Evolutionary conservation across 1,284 basidiomycete genomes (phyloP), one percentile per base, ranked within the genome.

Genomic region (Laetiporus sulphureus): DNA sequence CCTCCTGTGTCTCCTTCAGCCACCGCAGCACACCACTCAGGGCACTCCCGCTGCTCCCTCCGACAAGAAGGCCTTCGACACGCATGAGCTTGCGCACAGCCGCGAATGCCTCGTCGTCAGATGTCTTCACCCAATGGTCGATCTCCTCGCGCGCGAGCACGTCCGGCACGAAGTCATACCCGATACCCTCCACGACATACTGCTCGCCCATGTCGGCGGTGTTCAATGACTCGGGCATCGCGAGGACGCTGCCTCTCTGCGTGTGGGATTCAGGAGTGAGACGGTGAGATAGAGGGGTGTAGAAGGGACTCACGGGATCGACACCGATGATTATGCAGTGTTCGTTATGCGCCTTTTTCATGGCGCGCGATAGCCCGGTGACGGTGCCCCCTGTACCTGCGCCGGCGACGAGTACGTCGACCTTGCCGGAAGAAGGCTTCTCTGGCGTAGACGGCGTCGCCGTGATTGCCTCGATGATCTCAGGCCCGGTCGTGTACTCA

Each of bases 341-440:
- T 22, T 74, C 64, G 56, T 89, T 89, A 55, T 89, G 84, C 3
- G 61, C 67, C 56, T 83, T 85, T 66, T 90, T 88, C 56, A 97
- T 70, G 1, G 87, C 90, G 24, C 82, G 74, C 5, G 91, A 86
- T 21, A 94, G 64, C 3, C 95, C 95, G 15, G 88, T 90, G 48
- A 99, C 71, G 0, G 95, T 97, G 7, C 95, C 95, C 22, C 95
- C 95, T 1, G 95, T 99, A 6, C 95, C 95, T 8, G 93, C 91
- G 4, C 91, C 84, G 4, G 84, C 89, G n/a, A 96, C 65, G 32
- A 98, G 68, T 0, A 82, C 83, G 56, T 94, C 86, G 18, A 97
- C 87, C 56, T 83, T 82, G 42, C 74, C 72, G 5, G 77, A 79
- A 0, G 83, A 86, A 1, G 75, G 76, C 32, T 61, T 68, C 11